Conservation (phyloP, 345 rosid genomes). For the Eucalyptus curtisii region DNA sequence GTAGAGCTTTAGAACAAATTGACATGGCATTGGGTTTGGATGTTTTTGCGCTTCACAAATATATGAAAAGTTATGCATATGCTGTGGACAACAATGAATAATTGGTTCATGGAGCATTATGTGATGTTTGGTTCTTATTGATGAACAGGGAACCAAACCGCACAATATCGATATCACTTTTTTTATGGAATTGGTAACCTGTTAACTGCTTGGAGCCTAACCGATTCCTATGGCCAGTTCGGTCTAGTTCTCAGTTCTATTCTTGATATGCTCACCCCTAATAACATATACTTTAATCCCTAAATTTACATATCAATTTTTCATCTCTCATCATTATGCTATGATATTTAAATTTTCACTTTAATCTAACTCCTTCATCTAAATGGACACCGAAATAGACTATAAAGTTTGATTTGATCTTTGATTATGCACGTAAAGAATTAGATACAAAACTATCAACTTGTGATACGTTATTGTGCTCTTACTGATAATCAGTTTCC, state of each 20-base stretch:
- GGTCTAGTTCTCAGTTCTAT: accelerated
- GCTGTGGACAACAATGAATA: background rate
- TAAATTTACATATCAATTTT: too few relatives aligned
- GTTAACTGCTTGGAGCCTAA: too few relatives aligned
- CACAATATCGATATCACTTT: background rate
- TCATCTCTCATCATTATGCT: background rate
- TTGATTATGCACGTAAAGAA: background rate
- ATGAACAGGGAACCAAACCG: accelerated
- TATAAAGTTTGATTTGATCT: accelerated
- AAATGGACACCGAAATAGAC: accelerated
- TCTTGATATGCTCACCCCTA: background rate
- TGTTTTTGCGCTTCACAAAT: too few relatives aligned
- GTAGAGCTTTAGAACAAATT: too few relatives aligned
- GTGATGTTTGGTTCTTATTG: background rate
- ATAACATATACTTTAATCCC: background rate
- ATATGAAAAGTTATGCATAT: too few relatives aligned
- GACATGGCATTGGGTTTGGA: too few relatives aligned
- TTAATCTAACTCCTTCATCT: background rate
- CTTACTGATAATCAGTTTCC: accelerated
- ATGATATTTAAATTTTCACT: background rate
- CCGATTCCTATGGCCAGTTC: accelerated
- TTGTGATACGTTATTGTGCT: background rate
- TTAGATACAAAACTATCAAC: background rate
- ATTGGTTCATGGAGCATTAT: background rate
- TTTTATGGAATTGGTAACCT: accelerated